Conservation (phyloP, 2,329 filamentous ascomycete species). For the Arthrobotrys musiformis region DNA sequence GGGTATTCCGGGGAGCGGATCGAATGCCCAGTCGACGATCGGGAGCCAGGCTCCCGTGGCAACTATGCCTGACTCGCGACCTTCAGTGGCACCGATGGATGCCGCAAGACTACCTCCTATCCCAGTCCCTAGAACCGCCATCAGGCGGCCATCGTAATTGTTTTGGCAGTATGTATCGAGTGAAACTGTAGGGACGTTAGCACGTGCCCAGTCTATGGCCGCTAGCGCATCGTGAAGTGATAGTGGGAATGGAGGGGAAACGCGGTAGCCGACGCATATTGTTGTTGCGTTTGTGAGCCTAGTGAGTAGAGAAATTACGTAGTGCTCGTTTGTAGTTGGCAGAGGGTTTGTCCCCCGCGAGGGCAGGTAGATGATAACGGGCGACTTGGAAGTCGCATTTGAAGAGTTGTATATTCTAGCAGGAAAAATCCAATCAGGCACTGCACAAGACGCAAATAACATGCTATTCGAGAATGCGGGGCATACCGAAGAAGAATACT, state of each 20-base stretch:
- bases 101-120: conserved; percentile 39
- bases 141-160: conserved; percentile 23
- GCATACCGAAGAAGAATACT: conserved; percentile 37
- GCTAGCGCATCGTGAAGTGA: conserved; percentile 47
- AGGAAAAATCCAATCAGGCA: not conserved
- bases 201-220: conserved; percentile 46
- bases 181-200: conserved; percentile 12
- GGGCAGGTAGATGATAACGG: conserved; percentile 42
- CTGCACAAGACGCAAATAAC: not conserved
- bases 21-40: conserved; percentile 49
- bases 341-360: conserved; percentile 34
- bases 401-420: conserved; percentile 29
- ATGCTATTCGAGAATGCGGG: not conserved
- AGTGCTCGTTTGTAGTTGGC: conserved; percentile 22
- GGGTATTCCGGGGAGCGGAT: conserved; percentile 48
- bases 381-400: conserved; percentile 2
- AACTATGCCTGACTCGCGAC: conserved; percentile 46
- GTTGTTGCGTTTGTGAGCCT: conserved; percentile 21
- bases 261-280: conserved; percentile 45
- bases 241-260: conserved; percentile 38
- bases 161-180: conserved; percentile 21
- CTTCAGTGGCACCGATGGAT: conserved; percentile 44
- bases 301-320: conserved; percentile 26
- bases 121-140: conserved; percentile 42
- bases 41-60: conserved; percentile 35